These are phyloP conservation scores for Fusarium burgessii DNA, from an alignment of 2,329 filamentous ascomycete genomes.

Conservation along the genomic window DNA sequence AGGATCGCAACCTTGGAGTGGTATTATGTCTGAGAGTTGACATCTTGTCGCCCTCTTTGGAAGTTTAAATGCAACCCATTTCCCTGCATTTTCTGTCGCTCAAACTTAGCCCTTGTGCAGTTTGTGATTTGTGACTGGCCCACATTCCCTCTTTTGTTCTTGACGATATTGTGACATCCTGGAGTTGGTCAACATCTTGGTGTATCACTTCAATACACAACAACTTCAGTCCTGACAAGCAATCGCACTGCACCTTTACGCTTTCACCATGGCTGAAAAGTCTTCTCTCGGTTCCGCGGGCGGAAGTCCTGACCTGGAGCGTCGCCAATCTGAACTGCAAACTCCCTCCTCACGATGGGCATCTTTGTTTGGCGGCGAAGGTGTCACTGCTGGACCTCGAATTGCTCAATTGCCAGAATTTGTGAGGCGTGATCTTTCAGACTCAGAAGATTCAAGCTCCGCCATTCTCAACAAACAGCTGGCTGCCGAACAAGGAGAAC, in stretches of 20 bases:
- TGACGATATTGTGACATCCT: not conserved
- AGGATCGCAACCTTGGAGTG: conserved; percentile 13
- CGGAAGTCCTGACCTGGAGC: conserved; percentile 43
- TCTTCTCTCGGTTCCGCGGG: conserved; percentile 28
- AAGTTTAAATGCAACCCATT: conserved; percentile 25
- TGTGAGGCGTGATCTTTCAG: conserved; percentile 51
- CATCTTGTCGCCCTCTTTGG: conserved; percentile 12
- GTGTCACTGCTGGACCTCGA: conserved; percentile 62
- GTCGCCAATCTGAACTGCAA: conserved; percentile 30
- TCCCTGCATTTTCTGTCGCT: conserved; percentile 8
- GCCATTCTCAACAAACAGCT: conserved; percentile 74
- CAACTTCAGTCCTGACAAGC: not conserved
- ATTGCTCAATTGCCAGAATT: conserved; percentile 61
- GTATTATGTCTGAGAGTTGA: conserved; percentile 22
- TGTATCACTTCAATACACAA: not conserved
- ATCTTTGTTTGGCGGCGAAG: conserved; percentile 54
- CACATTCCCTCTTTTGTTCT: conserved; percentile 13
- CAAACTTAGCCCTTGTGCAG: conserved; percentile 8
- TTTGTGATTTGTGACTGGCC: conserved; percentile 13
- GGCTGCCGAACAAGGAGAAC: conserved; percentile 78
- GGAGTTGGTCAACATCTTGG: not conserved
- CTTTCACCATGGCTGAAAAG: conserved; percentile 47
- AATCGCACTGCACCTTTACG: not conserved
- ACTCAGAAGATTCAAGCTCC: conserved; percentile 60
- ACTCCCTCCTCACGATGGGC: conserved; percentile 48